Evolutionary conservation across 2,329 filamentous ascomycete species (phyloP), one percentile per base, ranked within the genome.

Genomic region (Diaporthe vexans): DNA sequence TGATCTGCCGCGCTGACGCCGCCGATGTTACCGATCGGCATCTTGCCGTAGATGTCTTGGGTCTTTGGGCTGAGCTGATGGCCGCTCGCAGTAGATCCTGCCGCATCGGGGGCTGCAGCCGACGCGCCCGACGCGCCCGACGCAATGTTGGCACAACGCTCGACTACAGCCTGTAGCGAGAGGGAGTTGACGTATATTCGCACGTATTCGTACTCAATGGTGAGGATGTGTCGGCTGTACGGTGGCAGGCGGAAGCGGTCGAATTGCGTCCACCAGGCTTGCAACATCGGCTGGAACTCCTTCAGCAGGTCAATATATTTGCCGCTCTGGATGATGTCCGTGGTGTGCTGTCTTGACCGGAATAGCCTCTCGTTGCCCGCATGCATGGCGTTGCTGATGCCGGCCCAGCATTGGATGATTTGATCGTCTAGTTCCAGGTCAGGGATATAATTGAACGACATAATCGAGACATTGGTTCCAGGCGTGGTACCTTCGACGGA

Each of bases 131-230:
- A 67, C n/a, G 83, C 84, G 74, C 86, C 86, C 15, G 85, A 85
- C 26, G 92, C 91, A 77, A 95, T 93, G 75, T 90, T 95, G 9
- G 95, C 96, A 84, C 94, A 98, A 75, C 95, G 91, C 83, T 98
- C 96, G 8, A 98, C 95, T 4, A 98, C 95, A 29, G 97, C 97
- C 84, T 99, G 97, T 2, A 99, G 86, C 2, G 95, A 95, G 2
- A 99, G 88, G 0, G 95, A 98, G 82, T 98, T 98, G 85, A 98
- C 90, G 81, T 98, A 98, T 68, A 98, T 94, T 79, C 96, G 91
- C 35, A 96, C 95, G 81, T 98, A 98, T 80, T 98, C 95, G 80
- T 97, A 98, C 85, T 99, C 97, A 77, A 98, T 98, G 10, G 91
- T 93, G 40, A 99, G 87, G 74, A 98, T 95, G 81, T 95, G 91